Evolutionary conservation across 78 protist genomes (phyloP), one percentile per base, ranked within the genome.

Genomic region (Kipferlia bialata): DNA sequence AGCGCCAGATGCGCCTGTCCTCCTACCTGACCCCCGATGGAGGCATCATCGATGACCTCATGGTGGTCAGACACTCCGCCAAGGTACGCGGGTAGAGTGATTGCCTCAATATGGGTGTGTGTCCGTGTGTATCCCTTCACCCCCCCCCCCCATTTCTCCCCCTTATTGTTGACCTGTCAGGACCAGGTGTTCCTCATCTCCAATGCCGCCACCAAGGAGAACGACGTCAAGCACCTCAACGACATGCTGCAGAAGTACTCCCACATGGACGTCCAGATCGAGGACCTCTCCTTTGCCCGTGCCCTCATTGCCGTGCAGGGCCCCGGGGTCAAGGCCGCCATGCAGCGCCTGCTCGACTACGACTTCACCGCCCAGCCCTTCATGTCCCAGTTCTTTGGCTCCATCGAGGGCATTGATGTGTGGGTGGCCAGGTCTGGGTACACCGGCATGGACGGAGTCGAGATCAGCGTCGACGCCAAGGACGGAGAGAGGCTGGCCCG

Each of bases 371-470:
- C 44, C 37, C 64, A 84, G 80, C 55, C 64, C 12, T 88, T 87
- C 69, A 85, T 87, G 91, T 32, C 65, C 32, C 79, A 82, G 67
- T 41, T 7, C 18, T 44, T 26, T 13, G 60, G 15, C 31, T 15
- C n/a, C 17, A 62, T 72, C 2, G 62, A 58, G 2, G 76, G 74
- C n/a, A 29, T 61, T 17, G 59, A 61, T 22, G 36, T 71, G 56
- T 34, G 29, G 33, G 57, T 89, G 6, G 48, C 85, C 6, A 81
- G 91, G 41, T 81, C 85, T 45, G 96, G 96, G 26, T 93, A 93
- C 78, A 91, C 96, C 24, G 98, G 98, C 34, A 96, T 91, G 73
- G 98, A 94, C 59, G 98, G 98, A 29, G 92, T 89, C 72, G 98
- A 94, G 77, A 77, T 93, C 59, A 36, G 77, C 7, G 82, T 85